Evolutionary conservation across 371 early-diverging fungal species (phyloP).

Genomic region (Rhizopus arrhizus): DNA sequence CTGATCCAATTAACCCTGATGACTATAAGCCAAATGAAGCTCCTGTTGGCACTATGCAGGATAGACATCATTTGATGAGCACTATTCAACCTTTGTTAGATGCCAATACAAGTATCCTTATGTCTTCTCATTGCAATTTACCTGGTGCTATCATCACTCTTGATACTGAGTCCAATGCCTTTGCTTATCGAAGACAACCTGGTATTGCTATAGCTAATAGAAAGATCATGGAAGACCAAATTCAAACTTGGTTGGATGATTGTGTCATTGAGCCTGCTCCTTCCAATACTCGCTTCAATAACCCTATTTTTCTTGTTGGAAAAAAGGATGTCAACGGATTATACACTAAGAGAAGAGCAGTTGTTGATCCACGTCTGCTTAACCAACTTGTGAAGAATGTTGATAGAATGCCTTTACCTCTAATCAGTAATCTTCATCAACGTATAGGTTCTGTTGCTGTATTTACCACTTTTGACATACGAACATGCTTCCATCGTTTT

Average conservation of each 20-base stretch:
- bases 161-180: neutral
- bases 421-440: neutral
- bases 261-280: slow-evolving; percentile 6
- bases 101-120: neutral
- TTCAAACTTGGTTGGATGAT: slow-evolving; percentile 10
- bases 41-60: no score
- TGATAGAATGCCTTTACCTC: neutral
- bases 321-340: slow-evolving; percentile 6
- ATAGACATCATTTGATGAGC: neutral
- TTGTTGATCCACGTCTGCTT: neutral
- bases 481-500: neutral
- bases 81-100: neutral
- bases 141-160: slow-evolving; percentile 5
- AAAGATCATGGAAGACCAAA: neutral
- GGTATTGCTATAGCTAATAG: neutral
- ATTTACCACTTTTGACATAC: neutral
- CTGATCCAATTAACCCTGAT: no score
- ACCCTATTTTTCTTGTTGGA: neutral
- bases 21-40: no score
- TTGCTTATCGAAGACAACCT: slow-evolving; percentile 1
- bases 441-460: neutral
- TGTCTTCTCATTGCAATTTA: slow-evolving; percentile 7
- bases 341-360: neutral
- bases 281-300: slow-evolving; percentile 5
- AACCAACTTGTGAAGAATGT: neutral